These are phyloP conservation scores for Camellia lanceoleosa DNA, from an alignment of 148 eudicot species.

Conservation along the genomic window DNA sequence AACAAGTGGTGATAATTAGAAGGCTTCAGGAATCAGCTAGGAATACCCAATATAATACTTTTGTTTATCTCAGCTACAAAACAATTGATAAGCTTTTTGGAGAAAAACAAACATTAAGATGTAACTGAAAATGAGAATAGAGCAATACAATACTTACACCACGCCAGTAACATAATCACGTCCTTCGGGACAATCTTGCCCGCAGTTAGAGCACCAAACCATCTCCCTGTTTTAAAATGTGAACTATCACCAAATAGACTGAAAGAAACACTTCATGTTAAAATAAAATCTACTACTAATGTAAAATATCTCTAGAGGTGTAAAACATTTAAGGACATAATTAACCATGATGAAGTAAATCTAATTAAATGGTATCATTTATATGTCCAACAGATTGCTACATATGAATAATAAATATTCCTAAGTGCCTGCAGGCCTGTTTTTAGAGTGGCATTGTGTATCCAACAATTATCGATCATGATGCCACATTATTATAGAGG, in stretches of 20 bases:
- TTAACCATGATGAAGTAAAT: background rate
- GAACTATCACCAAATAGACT: background rate
- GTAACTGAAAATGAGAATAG: background rate
- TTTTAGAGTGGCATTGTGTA: too few relatives aligned
- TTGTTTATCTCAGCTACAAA: background rate
- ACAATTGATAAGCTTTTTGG: background rate
- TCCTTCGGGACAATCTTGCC: background rate
- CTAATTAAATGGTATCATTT: too few relatives aligned
- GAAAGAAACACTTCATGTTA: background rate
- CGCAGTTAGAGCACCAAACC: slow-evolving; percentile 10
- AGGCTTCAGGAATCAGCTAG: background rate
- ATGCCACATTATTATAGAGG: background rate
- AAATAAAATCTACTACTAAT: too few relatives aligned
- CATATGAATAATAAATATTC: too few relatives aligned
- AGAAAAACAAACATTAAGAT: background rate
- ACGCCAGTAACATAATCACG: background rate
- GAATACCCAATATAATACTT: too few relatives aligned
- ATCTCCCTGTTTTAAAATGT: background rate
- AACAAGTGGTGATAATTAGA: background rate
- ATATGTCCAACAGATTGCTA: too few relatives aligned
- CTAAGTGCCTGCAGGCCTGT: too few relatives aligned
- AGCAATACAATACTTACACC: background rate
- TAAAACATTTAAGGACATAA: background rate
- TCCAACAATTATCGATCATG: background rate
- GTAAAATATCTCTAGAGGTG: background rate